Evolutionary conservation across 2,329 filamentous ascomycete genomes (phyloP).

Genomic region (Aureobasidium musti): DNA sequence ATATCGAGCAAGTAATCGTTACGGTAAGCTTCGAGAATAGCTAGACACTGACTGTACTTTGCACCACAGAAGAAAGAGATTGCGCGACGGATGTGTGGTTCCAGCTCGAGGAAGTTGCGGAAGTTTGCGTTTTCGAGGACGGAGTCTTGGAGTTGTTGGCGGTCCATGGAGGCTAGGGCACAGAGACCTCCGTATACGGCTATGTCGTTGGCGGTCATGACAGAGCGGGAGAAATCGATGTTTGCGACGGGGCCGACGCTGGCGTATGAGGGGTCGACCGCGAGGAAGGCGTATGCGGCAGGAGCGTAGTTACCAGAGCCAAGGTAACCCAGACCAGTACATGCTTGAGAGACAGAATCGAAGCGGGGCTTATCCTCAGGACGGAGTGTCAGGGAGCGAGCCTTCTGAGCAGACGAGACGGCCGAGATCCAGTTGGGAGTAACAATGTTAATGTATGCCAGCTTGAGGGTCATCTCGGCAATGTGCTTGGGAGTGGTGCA

Average conservation of each 20-base stretch:
- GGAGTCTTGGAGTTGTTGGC: slow-evolving; percentile 68
- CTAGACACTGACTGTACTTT: slow-evolving; percentile 82
- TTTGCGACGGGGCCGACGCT: slow-evolving; percentile 47
- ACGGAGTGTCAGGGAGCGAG: slow-evolving; percentile 49
- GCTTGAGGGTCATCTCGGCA: slow-evolving; percentile 75
- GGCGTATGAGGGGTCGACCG: slow-evolving; percentile 56
- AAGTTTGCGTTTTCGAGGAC: slow-evolving; percentile 82
- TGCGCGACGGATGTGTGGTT: slow-evolving; percentile 90
- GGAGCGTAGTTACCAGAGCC: slow-evolving; percentile 59
- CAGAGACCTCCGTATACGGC: slow-evolving; percentile 90
- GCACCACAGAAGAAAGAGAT: slow-evolving; percentile 87
- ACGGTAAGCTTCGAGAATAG: slow-evolving; percentile 77
- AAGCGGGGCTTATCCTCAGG: slow-evolving; percentile 60
- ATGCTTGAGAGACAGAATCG: slow-evolving; percentile 65
- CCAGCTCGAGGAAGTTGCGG: slow-evolving; percentile 83
- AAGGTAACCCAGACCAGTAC: slow-evolving; percentile 63
- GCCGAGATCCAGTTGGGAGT: slow-evolving; percentile 68
- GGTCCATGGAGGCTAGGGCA: slow-evolving; percentile 85
- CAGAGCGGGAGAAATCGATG: slow-evolving; percentile 64
- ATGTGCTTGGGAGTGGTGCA: slow-evolving; percentile 83
- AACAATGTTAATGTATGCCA: slow-evolving; percentile 74
- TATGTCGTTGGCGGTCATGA: slow-evolving; percentile 82
- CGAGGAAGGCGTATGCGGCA: slow-evolving; percentile 72
- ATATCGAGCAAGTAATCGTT: slow-evolving; percentile 89
- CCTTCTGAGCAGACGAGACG: slow-evolving; percentile 59